Evolutionary conservation across 805 yeast genomes (phyloP), one percentile per base, ranked within the genome.

Genomic region (Nakazawaea laoshanensis): DNA sequence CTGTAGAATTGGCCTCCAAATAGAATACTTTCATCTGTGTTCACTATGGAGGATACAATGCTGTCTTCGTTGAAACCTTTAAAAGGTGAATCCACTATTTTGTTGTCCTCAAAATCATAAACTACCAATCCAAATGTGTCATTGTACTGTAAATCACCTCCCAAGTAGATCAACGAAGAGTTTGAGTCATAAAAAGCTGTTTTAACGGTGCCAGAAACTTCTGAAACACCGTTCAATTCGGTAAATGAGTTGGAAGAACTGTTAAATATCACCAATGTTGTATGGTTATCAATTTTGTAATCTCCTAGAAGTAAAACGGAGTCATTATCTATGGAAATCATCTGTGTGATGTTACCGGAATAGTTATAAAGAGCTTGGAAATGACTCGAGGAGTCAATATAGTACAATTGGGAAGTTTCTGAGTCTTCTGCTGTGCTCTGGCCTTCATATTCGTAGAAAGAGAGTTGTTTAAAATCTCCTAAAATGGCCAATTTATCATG

Each of bases 1-100:
- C 79, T 70, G 36, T 61, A 47, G 49, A 92, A 87, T 3, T 57
- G 39, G 9, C 98, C 98, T 2, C 92, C 89, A 57, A 87, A 89
- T 9, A 92, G 50, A 6, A 92, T 63, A 24, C 70, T 75, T 25
- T 53, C 53, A 9, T 55, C 48, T 24, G 63, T 61, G 27, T 50
- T 54, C 0, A 71, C 42, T 12, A 92, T 87, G 6, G 88, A 61
- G 40, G 76, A 73, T 10, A 92, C 70, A 0, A 45, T 39, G 1
- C 88, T 62, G 37, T 69, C 62, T 21, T 64, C 48, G 5, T 76
- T 77, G 49, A 89, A 86, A 0, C 97, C 97, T 19, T 69, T 66
- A 54, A 89, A 92, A 1, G 82, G 78, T 3, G 84, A 59, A 7
- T 66, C 49, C 2, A 47, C 32, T 24, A 83, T 54, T 2, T 53